Percentiles rank a stretch among this genome's conserved stretches.
Evolutionary conservation across 169 alveolate genomes (phyloP).

Genomic region (Plasmodium reichenowi): DNA sequence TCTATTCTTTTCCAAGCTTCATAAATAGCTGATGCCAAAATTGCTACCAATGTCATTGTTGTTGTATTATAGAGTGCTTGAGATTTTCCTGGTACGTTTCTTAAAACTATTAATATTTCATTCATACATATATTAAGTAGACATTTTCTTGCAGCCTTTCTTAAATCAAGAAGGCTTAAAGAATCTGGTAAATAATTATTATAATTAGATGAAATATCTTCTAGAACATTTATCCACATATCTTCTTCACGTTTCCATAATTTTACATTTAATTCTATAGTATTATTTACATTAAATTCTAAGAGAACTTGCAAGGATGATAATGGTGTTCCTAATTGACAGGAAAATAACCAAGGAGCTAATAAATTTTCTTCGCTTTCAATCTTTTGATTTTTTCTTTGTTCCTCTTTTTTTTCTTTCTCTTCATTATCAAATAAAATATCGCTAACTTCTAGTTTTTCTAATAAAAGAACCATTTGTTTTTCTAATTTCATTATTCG

Average conservation of each 20-base stretch:
- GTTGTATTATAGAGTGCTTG: slow-evolving; percentile 89
- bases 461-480: slow-evolving; percentile 78
- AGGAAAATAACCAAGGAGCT: slow-evolving; percentile 93
- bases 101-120: slow-evolving; percentile 85
- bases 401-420: slow-evolving; percentile 29
- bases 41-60: slow-evolving; percentile 88
- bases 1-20: slow-evolving; percentile 92
- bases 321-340: slow-evolving; percentile 92
- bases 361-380: slow-evolving; percentile 85
- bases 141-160: slow-evolving; percentile 84
- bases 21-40: slow-evolving; percentile 89
- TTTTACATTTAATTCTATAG: slow-evolving; percentile 90
- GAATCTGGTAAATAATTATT: slow-evolving; percentile 46
- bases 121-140: slow-evolving; percentile 85
- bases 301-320: slow-evolving; percentile 92
- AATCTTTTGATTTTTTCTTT: slow-evolving; percentile 57
- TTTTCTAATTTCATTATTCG: slow-evolving; percentile 81
- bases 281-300: slow-evolving; percentile 88
- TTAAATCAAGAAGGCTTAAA: slow-evolving; percentile 40
- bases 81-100: slow-evolving; percentile 91
- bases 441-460: slow-evolving; percentile 73
- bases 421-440: slow-evolving; percentile 11
- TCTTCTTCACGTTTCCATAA: slow-evolving; percentile 93
- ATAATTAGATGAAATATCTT: slow-evolving; percentile 84
- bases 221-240: slow-evolving; percentile 89